A percentile compares a stretch with the other conserved stretches of the same genome.
Evolutionary conservation across 805 yeast genomes (phyloP).

Genomic region (Saccharomycopsis guyanensis): DNA sequence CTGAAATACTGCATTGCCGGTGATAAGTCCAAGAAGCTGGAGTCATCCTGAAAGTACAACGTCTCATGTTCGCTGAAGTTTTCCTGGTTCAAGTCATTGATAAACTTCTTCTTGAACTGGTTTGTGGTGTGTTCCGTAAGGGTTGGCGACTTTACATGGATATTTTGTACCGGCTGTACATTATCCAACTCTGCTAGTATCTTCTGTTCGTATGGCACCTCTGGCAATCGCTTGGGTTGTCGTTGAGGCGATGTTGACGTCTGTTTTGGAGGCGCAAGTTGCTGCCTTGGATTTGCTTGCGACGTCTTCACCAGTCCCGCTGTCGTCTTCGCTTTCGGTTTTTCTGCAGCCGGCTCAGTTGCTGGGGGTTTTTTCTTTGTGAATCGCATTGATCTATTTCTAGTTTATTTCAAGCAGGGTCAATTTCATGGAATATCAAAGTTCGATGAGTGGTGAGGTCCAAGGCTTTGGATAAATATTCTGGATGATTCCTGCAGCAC

Average conservation of each 20-base stretch:
- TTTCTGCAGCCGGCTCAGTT: too few relatives aligned
- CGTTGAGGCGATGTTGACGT: background rate
- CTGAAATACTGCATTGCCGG: background rate
- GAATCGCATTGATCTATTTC: too few relatives aligned
- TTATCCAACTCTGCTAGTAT: conserved; percentile 7
- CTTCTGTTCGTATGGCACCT: conserved; percentile 9
- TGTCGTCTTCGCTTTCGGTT: background rate
- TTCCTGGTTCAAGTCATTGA: background rate
- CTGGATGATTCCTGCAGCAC: too few relatives aligned
- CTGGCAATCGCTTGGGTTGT: conserved; percentile 3
- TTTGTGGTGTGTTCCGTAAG: conserved; percentile 4
- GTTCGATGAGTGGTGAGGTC: too few relatives aligned
- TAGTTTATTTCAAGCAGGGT: too few relatives aligned
- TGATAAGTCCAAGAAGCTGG: background rate
- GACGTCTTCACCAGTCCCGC: background rate
- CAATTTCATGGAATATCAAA: too few relatives aligned
- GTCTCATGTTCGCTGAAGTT: background rate
- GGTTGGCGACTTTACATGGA: conserved; percentile 2
- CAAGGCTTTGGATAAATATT: too few relatives aligned
- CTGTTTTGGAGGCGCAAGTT: too few relatives aligned
- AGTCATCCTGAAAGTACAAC: background rate
- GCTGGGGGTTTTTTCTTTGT: too few relatives aligned
- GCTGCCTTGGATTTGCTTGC: background rate
- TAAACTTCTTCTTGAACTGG: background rate
- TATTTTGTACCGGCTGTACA: background rate